Conservation (phyloP, 306 rosid genomes). For the Dryas drummondii region DNA sequence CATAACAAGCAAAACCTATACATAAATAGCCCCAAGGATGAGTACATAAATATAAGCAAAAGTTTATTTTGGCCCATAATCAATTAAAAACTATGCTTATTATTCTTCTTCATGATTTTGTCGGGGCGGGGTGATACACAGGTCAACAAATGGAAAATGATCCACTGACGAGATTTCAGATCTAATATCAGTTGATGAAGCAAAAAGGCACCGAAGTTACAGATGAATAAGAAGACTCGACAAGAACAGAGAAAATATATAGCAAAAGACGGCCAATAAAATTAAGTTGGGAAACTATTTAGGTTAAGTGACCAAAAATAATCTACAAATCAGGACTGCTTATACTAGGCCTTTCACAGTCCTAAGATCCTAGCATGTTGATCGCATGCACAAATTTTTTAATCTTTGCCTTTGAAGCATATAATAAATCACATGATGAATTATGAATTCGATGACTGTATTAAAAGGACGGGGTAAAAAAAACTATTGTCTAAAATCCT, state of each 20-base stretch:
- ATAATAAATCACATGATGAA: not conserved
- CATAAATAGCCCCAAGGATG: not conserved
- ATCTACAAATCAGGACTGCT: not conserved
- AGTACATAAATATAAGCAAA: not conserved
- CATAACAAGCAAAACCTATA: not conserved
- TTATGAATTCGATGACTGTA: not conserved
- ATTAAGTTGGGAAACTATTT: not conserved
- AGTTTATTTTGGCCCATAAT: not conserved
- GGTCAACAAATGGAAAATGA: not conserved
- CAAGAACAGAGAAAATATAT: not conserved
- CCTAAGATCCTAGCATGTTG: not conserved
- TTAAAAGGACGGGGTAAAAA: not conserved
- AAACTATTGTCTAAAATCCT: not conserved
- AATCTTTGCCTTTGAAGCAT: conserved; percentile 1
- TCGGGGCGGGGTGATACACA: not conserved
- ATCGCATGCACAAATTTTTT: not conserved
- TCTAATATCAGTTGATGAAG: not conserved
- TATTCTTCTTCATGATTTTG: not conserved
- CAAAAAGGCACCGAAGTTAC: not conserved
- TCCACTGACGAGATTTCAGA: not conserved
- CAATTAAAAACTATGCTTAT: not conserved
- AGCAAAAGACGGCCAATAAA: not conserved
- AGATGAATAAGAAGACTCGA: not conserved
- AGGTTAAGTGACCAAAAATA: not conserved
- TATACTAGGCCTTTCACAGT: not conserved